Evolutionary conservation across 2,329 filamentous ascomycete species (phyloP), one percentile per base, ranked within the genome.

Genomic region (Pseudopithomyces chartarum): DNA sequence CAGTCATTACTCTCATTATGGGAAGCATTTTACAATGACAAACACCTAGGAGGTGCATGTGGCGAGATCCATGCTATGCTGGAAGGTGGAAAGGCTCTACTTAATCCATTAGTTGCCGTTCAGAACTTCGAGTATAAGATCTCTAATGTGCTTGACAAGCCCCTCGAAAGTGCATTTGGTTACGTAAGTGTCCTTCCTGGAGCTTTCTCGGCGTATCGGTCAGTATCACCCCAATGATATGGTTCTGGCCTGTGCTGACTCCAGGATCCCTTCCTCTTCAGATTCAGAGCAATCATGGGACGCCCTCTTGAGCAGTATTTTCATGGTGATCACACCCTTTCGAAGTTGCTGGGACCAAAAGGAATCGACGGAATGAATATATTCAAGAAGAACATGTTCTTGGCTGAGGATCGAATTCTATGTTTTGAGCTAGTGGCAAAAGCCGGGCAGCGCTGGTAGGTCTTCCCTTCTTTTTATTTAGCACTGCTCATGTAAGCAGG

Each of bases 311-410:
- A 98, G 78, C 95, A 99, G 81, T 99, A 99, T 81, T 99, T 99
- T 87, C 95, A 98, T 78, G 95, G 95, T 85, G 95, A 99, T 74
- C 95, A 98, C 80, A 98, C 95, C 0, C 85, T 98, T 34, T 96
- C 95, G 56, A 95, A 95, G 80, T 88, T 94, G 67, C 87, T 97
- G 55, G 94, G 94, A 69, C 96, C 97, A 82, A 99, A 99, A 85
- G 95, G 95, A 86, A 98, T 99, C 68, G 95, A 99, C 75, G 95
- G 94, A 69, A 98, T 98, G 95, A 98, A 98, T 81, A 98, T 99
- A 77, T 99, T 99, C 90, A 98, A 98, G 84, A 98, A 98, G 88
- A 99, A 99, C 87, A 99, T 99, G 95, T 99, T 98, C 85, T 94
- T 99, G 87, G 95, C 95, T 79, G 95, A 99, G 82, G 95, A 99